Conservation (phyloP, 306 rosid species). For the Cyamopsis tetragonoloba region DNA sequence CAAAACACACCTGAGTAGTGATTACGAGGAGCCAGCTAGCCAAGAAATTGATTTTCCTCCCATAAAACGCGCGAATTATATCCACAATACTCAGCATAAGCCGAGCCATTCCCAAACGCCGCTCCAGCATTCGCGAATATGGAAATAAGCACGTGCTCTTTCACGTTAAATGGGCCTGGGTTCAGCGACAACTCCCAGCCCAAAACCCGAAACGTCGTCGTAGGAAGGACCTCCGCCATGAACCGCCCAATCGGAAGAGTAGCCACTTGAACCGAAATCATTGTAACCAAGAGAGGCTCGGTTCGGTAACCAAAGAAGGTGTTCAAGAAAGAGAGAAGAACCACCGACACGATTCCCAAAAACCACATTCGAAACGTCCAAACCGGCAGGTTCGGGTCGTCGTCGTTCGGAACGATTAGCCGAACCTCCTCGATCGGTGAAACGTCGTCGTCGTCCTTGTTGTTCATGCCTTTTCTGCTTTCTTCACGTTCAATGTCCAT, state of each 20-base stretch:
- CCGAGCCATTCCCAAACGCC: slow-evolving; percentile 49
- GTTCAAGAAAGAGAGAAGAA: slow-evolving; percentile 58
- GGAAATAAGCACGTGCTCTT: slow-evolving; percentile 71
- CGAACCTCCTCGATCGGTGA: slow-evolving; percentile 66
- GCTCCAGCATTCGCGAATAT: slow-evolving; percentile 69
- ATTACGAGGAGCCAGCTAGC: slow-evolving; percentile 54
- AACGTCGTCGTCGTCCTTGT: slow-evolving; percentile 30
- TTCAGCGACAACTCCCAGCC: slow-evolving; percentile 39
- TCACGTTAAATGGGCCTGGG: slow-evolving; percentile 71
- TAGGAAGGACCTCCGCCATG: slow-evolving; percentile 53
- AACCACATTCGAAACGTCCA: slow-evolving; percentile 89
- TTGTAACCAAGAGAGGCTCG: slow-evolving; percentile 44
- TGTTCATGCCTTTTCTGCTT: no score
- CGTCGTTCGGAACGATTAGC: slow-evolving; percentile 45
- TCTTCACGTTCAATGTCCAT: not conserved
- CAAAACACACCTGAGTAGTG: slow-evolving; percentile 51
- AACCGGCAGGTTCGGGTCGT: slow-evolving; percentile 50
- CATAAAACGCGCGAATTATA: slow-evolving; percentile 52
- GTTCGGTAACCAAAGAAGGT: slow-evolving; percentile 57
- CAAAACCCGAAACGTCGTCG: slow-evolving; percentile 30
- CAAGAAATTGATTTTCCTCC: slow-evolving; percentile 39
- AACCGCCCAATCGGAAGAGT: slow-evolving; percentile 60
- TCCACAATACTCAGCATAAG: slow-evolving; percentile 59
- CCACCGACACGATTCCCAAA: slow-evolving; percentile 44
- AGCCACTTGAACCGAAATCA: slow-evolving; percentile 56